These are phyloP conservation scores for Torrubiella hemipterigena DNA, from an alignment of 2,329 filamentous ascomycete species.

Conservation along the genomic window DNA sequence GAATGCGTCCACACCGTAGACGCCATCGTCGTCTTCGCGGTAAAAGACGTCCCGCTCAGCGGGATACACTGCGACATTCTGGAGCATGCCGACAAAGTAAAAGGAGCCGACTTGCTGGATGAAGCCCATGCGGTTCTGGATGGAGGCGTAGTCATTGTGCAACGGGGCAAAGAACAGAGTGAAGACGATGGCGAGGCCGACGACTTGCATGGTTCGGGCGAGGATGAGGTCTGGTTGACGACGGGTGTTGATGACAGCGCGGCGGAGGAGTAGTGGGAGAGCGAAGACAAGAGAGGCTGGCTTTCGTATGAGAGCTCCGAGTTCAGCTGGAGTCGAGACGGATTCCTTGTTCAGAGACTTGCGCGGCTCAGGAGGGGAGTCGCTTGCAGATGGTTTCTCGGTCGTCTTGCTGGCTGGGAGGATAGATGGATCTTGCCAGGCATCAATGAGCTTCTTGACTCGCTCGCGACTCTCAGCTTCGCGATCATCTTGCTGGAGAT, in stretches of 20 bases:
- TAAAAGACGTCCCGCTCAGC: constrained; percentile 65
- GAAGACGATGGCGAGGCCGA: constrained; percentile 50
- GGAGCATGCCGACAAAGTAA: constrained; percentile 67
- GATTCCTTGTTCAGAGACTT: constrained; percentile 27
- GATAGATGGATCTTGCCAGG: constrained; percentile 33
- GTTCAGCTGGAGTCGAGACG: constrained; percentile 56
- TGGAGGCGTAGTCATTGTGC: constrained; percentile 53
- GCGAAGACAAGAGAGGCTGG: constrained; percentile 49
- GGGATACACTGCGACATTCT: constrained; percentile 66
- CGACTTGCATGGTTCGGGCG: constrained; percentile 54
- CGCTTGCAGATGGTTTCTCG: constrained; percentile 7
- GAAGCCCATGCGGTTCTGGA: constrained; percentile 65
- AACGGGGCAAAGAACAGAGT: constrained; percentile 62
- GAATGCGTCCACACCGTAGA: constrained; percentile 62
- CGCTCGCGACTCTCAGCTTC: constrained; percentile 52
- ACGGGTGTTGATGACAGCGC: constrained; percentile 57
- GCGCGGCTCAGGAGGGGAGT: constrained; percentile 7
- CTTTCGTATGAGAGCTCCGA: constrained; percentile 55
- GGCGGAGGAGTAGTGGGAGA: constrained; percentile 55
- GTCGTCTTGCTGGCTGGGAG: constrained; percentile 15
- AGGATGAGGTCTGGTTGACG: constrained; percentile 53
- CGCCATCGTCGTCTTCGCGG: constrained; percentile 60
- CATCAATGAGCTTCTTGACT: constrained; percentile 47
- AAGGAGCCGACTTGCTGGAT: constrained; percentile 60
- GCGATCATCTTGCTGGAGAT: constrained; percentile 52